These are phyloP conservation scores for Golubevia pallescens DNA, from an alignment of 1,284 basidiomycete species.

Conservation along the genomic window DNA sequence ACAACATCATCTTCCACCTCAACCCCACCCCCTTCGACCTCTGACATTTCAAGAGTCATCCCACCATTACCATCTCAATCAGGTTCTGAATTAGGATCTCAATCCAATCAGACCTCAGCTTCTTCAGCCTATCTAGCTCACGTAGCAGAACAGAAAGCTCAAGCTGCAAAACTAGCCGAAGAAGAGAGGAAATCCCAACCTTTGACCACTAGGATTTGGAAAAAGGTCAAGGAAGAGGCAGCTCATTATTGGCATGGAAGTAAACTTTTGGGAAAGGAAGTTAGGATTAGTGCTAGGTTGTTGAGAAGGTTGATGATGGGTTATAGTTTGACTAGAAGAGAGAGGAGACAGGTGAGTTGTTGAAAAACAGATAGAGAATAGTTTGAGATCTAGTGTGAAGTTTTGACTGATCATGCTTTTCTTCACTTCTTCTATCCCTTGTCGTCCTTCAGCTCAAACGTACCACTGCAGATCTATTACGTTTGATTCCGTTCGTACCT, in stretches of 20 bases:
- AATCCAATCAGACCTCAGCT: slow-evolving; percentile 32
- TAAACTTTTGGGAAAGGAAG: slow-evolving; percentile 60
- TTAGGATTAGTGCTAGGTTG: slow-evolving; percentile 50
- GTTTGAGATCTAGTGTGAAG: background rate
- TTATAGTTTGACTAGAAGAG: slow-evolving; percentile 55
- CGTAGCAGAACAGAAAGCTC: background rate
- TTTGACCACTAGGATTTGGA: slow-evolving; percentile 40
- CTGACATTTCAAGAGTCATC: slow-evolving; percentile 19
- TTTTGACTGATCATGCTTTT: background rate
- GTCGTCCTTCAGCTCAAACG: slow-evolving; percentile 31
- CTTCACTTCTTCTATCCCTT: background rate
- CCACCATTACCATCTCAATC: slow-evolving; percentile 24
- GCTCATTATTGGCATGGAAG: slow-evolving; percentile 63
- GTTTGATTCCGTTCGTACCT: slow-evolving; percentile 60
- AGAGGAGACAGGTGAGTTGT: slow-evolving; percentile 42
- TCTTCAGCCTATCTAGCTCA: slow-evolving; percentile 29
- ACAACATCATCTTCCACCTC: slow-evolving; percentile 16
- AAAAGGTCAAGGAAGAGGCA: slow-evolving; percentile 60
- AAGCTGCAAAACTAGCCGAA: slow-evolving; percentile 1
- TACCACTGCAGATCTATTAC: slow-evolving; percentile 56
- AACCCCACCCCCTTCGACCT: slow-evolving; percentile 19
- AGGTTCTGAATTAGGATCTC: slow-evolving; percentile 32
- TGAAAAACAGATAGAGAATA: background rate
- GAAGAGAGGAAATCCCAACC: slow-evolving; percentile 13
- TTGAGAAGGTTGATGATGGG: slow-evolving; percentile 55